phyloP scores from a whole-genome alignment of 2,329 filamentous ascomycete genomes.

The Trichoderma sp. region DNA sequence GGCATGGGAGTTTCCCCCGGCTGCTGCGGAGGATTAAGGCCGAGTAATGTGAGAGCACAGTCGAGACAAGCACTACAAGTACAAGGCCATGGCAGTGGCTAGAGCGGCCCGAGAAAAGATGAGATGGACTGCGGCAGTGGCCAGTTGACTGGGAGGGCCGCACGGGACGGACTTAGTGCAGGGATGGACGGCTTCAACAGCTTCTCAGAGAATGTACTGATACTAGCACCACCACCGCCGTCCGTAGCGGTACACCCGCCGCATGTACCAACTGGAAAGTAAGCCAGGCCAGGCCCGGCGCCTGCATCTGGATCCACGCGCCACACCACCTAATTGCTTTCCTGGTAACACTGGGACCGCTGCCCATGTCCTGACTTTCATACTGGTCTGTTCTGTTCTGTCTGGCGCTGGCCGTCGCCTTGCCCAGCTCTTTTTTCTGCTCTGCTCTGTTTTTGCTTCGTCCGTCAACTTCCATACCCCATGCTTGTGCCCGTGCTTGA shows the following conservation, averaged over 20 bases:
- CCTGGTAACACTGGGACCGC: slow-evolving; percentile 5
- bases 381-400: neutral
- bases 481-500: neutral
- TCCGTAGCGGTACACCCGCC: neutral
- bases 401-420: neutral
- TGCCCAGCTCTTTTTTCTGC: neutral
- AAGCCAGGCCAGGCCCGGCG: neutral
- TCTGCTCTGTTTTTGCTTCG: neutral
- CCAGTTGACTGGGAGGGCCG: slow-evolving; percentile 1
- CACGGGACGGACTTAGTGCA: neutral
- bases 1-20: neutral
- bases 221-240: too few species aligned
- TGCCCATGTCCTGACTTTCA: slow-evolving; percentile 1
- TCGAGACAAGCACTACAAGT: neutral
- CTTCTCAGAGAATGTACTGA: too few species aligned
- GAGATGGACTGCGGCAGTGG: slow-evolving; percentile 13
- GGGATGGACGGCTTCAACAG: neutral
- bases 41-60: neutral
- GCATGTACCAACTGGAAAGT: neutral
- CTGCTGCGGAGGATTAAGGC: neutral
- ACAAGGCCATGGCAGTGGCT: neutral
- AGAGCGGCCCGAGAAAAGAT: slow-evolving; percentile 12
- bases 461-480: neutral
- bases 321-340: slow-evolving; percentile 3
- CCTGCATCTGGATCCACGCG: slow-evolving; percentile 7